phyloP scores from a whole-genome alignment of 352 stramenopile genomes.

The Phytophthora boehmeriae region DNA sequence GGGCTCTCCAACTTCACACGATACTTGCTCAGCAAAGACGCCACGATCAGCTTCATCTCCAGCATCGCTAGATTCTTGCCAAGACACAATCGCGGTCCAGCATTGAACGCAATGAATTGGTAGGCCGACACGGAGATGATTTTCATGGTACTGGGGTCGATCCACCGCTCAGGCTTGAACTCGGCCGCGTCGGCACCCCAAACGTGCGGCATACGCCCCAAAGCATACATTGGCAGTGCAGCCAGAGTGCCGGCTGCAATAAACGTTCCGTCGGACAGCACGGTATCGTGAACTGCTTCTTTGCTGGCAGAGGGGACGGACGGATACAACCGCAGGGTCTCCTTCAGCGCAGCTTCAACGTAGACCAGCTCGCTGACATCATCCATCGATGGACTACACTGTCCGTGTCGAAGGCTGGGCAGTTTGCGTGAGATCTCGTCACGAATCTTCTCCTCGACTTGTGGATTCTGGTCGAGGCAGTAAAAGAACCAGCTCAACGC shows the following conservation, averaged over 20 bases:
- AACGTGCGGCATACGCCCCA: slow-evolving; percentile 60
- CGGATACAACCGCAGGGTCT: slow-evolving; percentile 73
- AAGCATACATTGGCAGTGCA: slow-evolving; percentile 50
- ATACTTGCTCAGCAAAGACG: slow-evolving; percentile 65
- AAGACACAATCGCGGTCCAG: slow-evolving; percentile 68
- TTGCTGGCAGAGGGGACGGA: slow-evolving; percentile 55
- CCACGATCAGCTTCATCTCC: slow-evolving; percentile 82
- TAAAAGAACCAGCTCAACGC: slow-evolving; percentile 81
- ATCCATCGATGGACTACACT: slow-evolving; percentile 41
- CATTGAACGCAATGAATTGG: slow-evolving; percentile 79
- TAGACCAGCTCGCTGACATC: slow-evolving; percentile 51
- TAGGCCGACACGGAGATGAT: slow-evolving; percentile 46
- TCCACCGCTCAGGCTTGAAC: slow-evolving; percentile 74
- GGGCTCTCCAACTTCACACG: slow-evolving; percentile 41
- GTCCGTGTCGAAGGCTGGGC: background rate
- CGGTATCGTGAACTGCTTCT: slow-evolving; percentile 25
- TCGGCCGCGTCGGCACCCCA: slow-evolving; percentile 63
- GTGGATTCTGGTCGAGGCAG: slow-evolving; percentile 52
- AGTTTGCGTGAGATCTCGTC: slow-evolving; percentile 45
- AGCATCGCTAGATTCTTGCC: slow-evolving; percentile 81
- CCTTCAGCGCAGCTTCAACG: slow-evolving; percentile 53
- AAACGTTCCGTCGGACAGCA: slow-evolving; percentile 64
- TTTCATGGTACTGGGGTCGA: slow-evolving; percentile 47
- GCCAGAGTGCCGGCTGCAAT: slow-evolving; percentile 41
- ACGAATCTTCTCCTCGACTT: slow-evolving; percentile 51